Evolutionary conservation across 2,329 filamentous ascomycete species (phyloP).

Genomic region (Aureobasidium sp.): DNA sequence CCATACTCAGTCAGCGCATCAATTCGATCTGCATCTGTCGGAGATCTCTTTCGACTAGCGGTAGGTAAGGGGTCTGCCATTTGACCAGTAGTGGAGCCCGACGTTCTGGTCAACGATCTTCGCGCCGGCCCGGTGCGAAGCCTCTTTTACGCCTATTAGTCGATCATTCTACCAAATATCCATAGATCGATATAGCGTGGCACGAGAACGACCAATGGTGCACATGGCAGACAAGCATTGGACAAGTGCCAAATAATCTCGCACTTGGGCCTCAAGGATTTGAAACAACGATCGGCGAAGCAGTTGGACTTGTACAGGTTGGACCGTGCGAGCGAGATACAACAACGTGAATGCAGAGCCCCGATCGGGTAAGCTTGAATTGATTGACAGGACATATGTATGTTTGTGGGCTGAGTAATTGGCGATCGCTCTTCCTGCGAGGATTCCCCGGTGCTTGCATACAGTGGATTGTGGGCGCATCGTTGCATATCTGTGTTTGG

Average conservation of each 20-base stretch:
- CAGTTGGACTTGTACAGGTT: too few species aligned
- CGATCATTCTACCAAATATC: neutral
- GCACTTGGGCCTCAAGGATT: too few species aligned
- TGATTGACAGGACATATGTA: neutral
- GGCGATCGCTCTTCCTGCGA: neutral
- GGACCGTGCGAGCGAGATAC: neutral
- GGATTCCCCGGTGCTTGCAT: too few species aligned
- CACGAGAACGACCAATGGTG: neutral
- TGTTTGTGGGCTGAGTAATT: neutral
- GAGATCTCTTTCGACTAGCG: neutral
- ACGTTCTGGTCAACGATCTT: neutral
- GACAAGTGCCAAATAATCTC: neutral
- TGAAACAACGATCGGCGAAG: neutral
- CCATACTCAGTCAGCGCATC: neutral
- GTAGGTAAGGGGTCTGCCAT: too few species aligned
- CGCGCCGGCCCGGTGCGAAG: conserved; percentile 1
- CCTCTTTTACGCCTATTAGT: neutral
- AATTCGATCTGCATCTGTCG: neutral
- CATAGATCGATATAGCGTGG: neutral
- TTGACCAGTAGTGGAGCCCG: neutral
- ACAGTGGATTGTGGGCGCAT: too few species aligned
- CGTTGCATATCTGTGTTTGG: too few species aligned
- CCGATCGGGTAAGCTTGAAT: neutral
- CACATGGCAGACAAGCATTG: neutral
- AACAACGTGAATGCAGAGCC: neutral